phyloP scores from a whole-genome alignment of 129 eudicot species.

The Flaveria sonorensis region DNA sequence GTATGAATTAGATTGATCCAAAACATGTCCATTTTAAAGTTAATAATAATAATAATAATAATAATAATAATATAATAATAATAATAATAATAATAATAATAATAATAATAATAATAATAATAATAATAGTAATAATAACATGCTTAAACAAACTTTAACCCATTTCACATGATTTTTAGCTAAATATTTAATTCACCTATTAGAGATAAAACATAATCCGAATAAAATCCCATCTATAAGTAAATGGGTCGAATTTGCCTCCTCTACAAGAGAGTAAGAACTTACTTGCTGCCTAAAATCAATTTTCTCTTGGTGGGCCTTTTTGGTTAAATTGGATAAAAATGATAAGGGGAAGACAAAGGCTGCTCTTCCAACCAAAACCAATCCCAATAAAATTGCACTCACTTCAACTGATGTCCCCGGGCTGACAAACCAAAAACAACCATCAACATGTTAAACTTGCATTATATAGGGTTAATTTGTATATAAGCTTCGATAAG shows the following conservation, averaged over 20 bases:
- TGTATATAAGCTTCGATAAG: background rate
- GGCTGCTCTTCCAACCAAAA: slow-evolving; percentile 70
- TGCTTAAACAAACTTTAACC: background rate
- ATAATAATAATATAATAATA: background rate
- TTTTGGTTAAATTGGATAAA: slow-evolving; percentile 59
- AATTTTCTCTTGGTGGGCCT: slow-evolving; percentile 41
- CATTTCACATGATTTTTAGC: background rate
- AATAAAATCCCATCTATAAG: slow-evolving; percentile 3
- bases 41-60: background rate
- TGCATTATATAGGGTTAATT: background rate
- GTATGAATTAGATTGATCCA: background rate
- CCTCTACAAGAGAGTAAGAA: slow-evolving; percentile 16
- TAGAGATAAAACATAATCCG: slow-evolving; percentile 2
- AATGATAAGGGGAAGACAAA: slow-evolving; percentile 73
- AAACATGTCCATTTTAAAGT: background rate
- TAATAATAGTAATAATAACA: background rate
- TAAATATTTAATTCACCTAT: background rate
- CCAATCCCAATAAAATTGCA: slow-evolving; percentile 49
- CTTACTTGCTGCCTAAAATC: slow-evolving; percentile 62
- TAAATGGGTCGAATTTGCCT: slow-evolving; percentile 3
- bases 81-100: background rate
- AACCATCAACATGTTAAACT: slow-evolving; percentile 25
- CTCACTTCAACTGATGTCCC: slow-evolving; percentile 58
- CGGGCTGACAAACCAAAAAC: slow-evolving; percentile 44
- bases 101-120: background rate